A percentile compares a stretch with the other conserved stretches of the same genome.
phyloP scores from a whole-genome alignment of 148 eudicot species.

The Dysphania ambrosioides region DNA sequence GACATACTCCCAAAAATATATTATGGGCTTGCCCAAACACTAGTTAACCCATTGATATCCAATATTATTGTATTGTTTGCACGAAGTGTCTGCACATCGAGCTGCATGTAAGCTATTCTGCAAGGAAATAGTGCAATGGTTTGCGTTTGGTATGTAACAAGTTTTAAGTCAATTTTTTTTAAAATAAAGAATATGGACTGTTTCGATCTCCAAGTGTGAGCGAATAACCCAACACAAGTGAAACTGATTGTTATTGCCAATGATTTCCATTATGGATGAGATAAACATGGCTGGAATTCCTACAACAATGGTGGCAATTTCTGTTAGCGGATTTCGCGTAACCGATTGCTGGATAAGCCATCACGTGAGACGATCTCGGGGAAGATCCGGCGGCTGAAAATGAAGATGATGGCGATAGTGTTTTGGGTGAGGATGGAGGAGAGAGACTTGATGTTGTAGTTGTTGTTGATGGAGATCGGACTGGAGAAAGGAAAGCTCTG shows the following conservation, averaged over 20 bases:
- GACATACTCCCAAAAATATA: no score
- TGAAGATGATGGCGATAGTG: conserved; percentile 28
- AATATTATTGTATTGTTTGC: no score
- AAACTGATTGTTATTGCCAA: conserved; percentile 46
- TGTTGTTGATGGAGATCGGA: conserved; percentile 11
- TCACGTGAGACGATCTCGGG: conserved; percentile 17
- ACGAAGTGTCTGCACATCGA: no score
- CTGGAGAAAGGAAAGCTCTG: conserved; percentile 56
- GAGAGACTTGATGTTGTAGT: conserved; percentile 17
- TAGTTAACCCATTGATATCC: no score
- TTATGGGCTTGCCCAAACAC: no score
- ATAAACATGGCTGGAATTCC: conserved; percentile 34
- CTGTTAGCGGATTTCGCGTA: conserved; percentile 33
- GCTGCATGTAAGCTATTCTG: no score
- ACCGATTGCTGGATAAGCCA: conserved; percentile 20
- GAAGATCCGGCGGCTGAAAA: conserved; percentile 24
- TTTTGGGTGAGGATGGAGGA: conserved; percentile 36
- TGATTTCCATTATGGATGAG: conserved; percentile 47
- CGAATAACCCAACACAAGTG: neutral
- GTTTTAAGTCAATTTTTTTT: no score
- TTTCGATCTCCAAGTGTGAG: no score
- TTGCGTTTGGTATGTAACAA: no score
- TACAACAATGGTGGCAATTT: conserved; percentile 29
- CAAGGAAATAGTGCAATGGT: no score
- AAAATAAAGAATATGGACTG: no score